Evolutionary conservation across 345 rosid genomes (phyloP).

Genomic region (Salix udensis): DNA sequence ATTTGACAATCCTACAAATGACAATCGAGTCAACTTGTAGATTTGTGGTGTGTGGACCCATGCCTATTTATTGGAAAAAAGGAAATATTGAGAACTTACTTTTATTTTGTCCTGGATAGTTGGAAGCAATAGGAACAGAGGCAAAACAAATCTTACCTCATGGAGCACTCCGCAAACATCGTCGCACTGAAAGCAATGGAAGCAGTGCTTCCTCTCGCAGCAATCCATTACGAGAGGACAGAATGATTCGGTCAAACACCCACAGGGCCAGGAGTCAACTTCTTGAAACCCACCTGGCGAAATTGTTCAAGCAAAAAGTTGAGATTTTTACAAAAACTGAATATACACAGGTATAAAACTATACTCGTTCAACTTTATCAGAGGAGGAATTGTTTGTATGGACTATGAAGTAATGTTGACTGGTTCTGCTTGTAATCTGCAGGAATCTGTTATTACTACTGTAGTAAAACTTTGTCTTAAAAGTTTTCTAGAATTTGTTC

Average conservation of each 20-base stretch:
- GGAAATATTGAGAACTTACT: neutral
- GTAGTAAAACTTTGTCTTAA: slow-evolving; percentile 76
- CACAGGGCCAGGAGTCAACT: slow-evolving; percentile 93
- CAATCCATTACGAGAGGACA: slow-evolving; percentile 79
- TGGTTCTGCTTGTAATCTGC: slow-evolving; percentile 25
- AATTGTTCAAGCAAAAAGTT: slow-evolving; percentile 95
- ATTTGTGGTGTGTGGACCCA: neutral
- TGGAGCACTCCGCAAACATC: slow-evolving; percentile 71
- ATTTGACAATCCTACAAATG: neutral
- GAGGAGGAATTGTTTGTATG: slow-evolving; percentile 3
- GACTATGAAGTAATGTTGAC: slow-evolving; percentile 15
- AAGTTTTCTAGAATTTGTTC: slow-evolving; percentile 89
- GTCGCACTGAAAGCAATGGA: slow-evolving; percentile 88
- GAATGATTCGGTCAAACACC: slow-evolving; percentile 58
- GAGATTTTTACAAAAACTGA: slow-evolving; percentile 96
- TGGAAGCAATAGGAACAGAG: slow-evolving; percentile 66
- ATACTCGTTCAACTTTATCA: slow-evolving; percentile 6
- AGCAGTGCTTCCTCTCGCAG: slow-evolving; percentile 83
- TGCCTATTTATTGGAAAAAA: neutral
- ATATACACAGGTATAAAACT: slow-evolving; percentile 68
- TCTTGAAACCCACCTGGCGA: slow-evolving; percentile 95
- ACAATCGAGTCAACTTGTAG: neutral
- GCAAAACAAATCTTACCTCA: slow-evolving; percentile 84
- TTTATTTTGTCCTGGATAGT: slow-evolving; percentile 37
- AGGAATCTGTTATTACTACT: slow-evolving; percentile 83